Conservation (phyloP, 1,139 yeast species). For the Sugiyamaella japonica region DNA sequence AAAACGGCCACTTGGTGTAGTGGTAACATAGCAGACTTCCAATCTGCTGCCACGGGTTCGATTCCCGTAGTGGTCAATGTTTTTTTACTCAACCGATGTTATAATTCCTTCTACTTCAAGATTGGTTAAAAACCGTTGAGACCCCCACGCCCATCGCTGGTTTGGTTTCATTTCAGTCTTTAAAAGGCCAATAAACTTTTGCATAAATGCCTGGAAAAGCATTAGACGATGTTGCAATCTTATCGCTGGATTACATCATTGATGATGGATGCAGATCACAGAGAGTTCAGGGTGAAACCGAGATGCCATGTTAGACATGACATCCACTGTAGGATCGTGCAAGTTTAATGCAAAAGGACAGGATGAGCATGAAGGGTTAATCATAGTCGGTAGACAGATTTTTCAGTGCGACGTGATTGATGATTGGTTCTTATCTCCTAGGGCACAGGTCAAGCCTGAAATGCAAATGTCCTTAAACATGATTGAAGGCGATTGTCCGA, state of each 20-base stretch:
- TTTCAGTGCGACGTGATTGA: too few species aligned
- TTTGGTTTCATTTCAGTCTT: too few species aligned
- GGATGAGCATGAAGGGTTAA: too few species aligned
- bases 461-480: too few species aligned
- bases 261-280: not conserved
- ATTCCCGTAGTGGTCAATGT: conserved; percentile 11
- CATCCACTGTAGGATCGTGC: too few species aligned
- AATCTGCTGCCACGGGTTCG: conserved; percentile 14
- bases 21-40: conserved; percentile 13
- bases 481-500: too few species aligned
- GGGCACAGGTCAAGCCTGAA: too few species aligned
- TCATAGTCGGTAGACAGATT: too few species aligned
- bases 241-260: not conserved
- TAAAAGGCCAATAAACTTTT: not conserved
- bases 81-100: not conserved
- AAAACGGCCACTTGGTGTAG: conserved; percentile 6
- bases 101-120: not conserved
- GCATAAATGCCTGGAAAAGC: not conserved
- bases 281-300: not conserved
- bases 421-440: too few species aligned
- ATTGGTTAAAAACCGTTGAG: too few species aligned
- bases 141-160: not conserved
- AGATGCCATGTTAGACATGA: not conserved
- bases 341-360: too few species aligned
- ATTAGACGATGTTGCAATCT: not conserved